Evolutionary conservation across 169 alveolate species (phyloP), one percentile per base, ranked within the genome.

Genomic region (Plasmodium falciparum): DNA sequence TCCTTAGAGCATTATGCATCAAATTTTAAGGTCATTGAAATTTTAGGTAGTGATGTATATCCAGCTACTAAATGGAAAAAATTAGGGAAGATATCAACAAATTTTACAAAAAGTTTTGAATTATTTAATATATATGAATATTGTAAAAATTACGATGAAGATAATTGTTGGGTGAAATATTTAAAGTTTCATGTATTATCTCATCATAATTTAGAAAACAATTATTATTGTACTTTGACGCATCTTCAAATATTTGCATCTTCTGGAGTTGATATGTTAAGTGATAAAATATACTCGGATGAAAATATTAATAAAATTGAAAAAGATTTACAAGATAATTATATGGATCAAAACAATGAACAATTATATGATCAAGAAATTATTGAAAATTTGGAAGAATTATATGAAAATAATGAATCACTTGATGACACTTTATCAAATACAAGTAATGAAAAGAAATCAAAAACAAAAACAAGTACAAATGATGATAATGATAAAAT

Each of bases 141-240:
- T 59, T 95, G 97, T 69, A 90, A 92, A 54, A 89, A 76, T 52
- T 94, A 89, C 33, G 95, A 80, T 45, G 92, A 86, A 58, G 74
- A 54, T 56, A 95, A 89, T 24, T 94, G 96, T 74, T 94, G 96
- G 96, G 93, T 93, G 20, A 86, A 74, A 33, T 86, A 86, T 85
- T 43, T 95, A 56, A 95, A 94, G 61, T 94, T 95, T 33, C 95
- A 93, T 56, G 90, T 95, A 45, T 89, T 95, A n/a, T 93, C 95
- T 43, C 94, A 90, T 86, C 97, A 95, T 83, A 91, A 65, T 29
- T 47, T 78, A 47, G 97, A 94, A 43, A 91, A 93, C 2, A 93
- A 95, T 88, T 95, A 95, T 88, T 95, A 95, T 83, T 95, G 97
- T 80, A 92, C 97, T 20, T 90, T 95, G 3, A 95, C 97, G 3